These are phyloP conservation scores for Hypholoma sublateritium DNA, from an alignment of 768 basidiomycete genomes.

Conservation along the genomic window DNA sequence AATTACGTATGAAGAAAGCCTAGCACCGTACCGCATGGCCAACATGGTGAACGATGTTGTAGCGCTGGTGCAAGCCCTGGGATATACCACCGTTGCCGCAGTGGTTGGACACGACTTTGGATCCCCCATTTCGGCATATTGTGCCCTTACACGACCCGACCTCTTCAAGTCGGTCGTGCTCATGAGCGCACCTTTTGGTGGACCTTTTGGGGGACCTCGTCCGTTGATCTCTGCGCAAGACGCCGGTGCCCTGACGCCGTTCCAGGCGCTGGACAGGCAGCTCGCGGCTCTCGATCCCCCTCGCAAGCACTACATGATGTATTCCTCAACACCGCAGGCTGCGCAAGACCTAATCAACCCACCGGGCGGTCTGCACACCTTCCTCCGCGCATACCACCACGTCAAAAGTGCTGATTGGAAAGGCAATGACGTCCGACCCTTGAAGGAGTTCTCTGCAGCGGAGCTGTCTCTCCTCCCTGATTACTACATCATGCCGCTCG, in stretches of 20 bases:
- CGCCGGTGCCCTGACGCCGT: constrained; percentile 10
- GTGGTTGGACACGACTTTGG: constrained; percentile 66
- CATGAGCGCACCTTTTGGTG: constrained; percentile 60
- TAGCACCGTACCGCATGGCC: constrained; percentile 48
- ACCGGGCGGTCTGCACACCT: constrained; percentile 43
- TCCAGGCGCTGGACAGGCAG: constrained; percentile 16
- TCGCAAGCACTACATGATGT: constrained; percentile 56
- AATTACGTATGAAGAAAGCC: constrained; percentile 46
- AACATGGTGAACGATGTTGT: constrained; percentile 54
- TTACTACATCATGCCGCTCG: constrained; percentile 62
- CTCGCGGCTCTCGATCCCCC: constrained; percentile 47
- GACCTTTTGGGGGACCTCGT: constrained; percentile 52
- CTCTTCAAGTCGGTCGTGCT: constrained; percentile 54
- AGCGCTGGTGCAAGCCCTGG: constrained; percentile 50
- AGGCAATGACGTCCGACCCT: constrained; percentile 36
- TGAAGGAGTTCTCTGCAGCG: constrained; percentile 31
- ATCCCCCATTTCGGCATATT: constrained; percentile 50
- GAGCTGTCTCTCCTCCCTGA: constrained; percentile 46
- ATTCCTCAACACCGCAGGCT: constrained; percentile 48
- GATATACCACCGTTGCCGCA: constrained; percentile 42
- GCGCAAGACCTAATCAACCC: constrained; percentile 42
- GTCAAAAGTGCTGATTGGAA: constrained; percentile 58
- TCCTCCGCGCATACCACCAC: constrained; percentile 55
- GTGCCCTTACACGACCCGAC: constrained; percentile 54
- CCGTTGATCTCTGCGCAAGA: constrained; percentile 17